Conservation (phyloP, 768 basidiomycete species). For the Suillus decipiens region DNA sequence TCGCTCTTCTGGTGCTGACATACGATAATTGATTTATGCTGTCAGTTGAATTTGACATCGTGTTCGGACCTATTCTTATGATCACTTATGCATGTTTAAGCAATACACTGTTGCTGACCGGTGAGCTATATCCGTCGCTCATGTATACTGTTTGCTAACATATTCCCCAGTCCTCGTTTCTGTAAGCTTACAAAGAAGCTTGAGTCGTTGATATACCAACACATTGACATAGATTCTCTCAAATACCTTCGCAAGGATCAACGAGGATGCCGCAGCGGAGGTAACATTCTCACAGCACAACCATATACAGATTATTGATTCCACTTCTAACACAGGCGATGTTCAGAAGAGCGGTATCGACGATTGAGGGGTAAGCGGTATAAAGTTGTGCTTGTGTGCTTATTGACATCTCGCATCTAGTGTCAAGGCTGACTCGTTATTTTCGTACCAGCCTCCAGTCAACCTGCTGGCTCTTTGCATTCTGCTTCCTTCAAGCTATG, state of each 20-base stretch:
- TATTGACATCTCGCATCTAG: conserved; percentile 35
- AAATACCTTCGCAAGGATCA: conserved; percentile 93
- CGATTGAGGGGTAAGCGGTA: conserved; percentile 79
- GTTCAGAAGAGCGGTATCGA: conserved; percentile 92
- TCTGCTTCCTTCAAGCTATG: conserved; percentile 84
- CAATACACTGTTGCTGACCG: conserved; percentile 89
- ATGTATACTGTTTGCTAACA: conserved; percentile 7
- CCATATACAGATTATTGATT: background rate
- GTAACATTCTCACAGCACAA: conserved; percentile 37
- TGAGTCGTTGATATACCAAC: background rate
- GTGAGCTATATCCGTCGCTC: conserved; percentile 39
- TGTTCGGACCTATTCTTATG: conserved; percentile 93
- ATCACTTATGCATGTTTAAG: conserved; percentile 89
- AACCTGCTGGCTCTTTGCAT: conserved; percentile 86
- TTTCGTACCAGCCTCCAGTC: conserved; percentile 93
- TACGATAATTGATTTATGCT: conserved; percentile 11
- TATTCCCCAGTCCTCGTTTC: conserved; percentile 67
- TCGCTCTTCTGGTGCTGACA: background rate
- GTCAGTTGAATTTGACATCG: conserved; percentile 74
- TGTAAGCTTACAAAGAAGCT: conserved; percentile 41
- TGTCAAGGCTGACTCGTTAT: conserved; percentile 88
- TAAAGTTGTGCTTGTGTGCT: conserved; percentile 6
- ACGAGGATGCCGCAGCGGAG: conserved; percentile 91
- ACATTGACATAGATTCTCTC: conserved; percentile 73
- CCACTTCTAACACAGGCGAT: conserved; percentile 60